Percentiles rank a stretch among this genome's conserved stretches.
Evolutionary conservation across 306 rosid species (phyloP).

Genomic region (Prinsepia uniflora): DNA sequence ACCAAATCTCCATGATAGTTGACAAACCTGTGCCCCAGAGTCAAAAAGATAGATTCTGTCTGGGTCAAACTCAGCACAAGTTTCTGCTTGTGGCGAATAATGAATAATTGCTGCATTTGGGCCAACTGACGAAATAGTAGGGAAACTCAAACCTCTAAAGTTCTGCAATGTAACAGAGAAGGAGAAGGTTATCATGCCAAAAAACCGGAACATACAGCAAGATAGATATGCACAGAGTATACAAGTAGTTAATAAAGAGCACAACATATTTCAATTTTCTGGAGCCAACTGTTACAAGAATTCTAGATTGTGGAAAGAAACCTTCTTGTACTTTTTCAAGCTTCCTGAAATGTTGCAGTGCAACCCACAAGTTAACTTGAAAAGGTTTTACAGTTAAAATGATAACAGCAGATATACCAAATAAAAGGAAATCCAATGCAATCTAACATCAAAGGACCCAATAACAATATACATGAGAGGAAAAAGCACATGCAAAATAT

Average conservation of each 20-base stretch:
- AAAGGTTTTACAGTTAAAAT: background rate
- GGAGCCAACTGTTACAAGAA: conserved; percentile 9
- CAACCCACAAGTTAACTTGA: background rate
- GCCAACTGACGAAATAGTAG: conserved; percentile 95
- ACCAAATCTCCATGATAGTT: conserved; percentile 14
- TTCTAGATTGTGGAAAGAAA: background rate
- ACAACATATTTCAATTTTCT: conserved; percentile 3
- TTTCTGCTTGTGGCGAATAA: conserved; percentile 67
- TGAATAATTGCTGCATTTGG: conserved; percentile 97
- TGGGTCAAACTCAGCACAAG: conserved; percentile 89
- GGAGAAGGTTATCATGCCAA: conserved; percentile 10
- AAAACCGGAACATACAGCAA: background rate
- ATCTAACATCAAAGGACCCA: background rate
- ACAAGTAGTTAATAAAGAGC: conserved; percentile 2
- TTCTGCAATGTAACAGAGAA: conserved; percentile 45
- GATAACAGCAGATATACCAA: background rate
- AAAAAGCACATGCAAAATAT: no score
- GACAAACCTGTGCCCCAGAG: conserved; percentile 96
- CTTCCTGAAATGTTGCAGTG: conserved; percentile 1
- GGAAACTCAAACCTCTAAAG: conserved; percentile 94
- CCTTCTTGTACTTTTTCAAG: background rate
- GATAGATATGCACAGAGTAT: background rate
- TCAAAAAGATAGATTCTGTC: conserved; percentile 86
- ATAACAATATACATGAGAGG: no score
- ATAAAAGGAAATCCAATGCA: background rate